phyloP scores from a whole-genome alignment of 1,284 basidiomycete genomes.

The Xerocomus minutiporus region DNA sequence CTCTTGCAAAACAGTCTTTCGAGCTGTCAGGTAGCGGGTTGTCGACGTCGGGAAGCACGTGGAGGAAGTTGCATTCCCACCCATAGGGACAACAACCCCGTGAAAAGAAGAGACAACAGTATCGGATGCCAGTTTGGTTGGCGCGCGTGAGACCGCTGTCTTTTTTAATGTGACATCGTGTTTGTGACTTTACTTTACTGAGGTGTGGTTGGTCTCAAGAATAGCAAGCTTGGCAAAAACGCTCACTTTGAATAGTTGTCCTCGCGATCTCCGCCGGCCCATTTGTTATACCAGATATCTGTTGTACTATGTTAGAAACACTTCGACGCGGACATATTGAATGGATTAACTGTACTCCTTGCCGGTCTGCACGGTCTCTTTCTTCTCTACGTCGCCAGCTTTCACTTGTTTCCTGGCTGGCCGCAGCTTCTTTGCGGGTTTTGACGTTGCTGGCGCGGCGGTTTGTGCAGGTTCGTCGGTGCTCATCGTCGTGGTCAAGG shows the following conservation, averaged over 20 bases:
- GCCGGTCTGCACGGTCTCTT: constrained; percentile 83
- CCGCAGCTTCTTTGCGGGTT: constrained; percentile 55
- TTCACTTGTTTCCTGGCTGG: constrained; percentile 90
- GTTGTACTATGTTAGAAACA: constrained; percentile 19
- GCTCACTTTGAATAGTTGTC: constrained; percentile 88
- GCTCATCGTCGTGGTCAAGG: constrained; percentile 22
- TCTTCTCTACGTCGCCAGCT: constrained; percentile 84
- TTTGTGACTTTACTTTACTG: constrained; percentile 90
- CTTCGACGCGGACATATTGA: neutral
- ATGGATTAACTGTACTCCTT: constrained; percentile 83
- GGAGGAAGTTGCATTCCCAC: constrained; percentile 94
- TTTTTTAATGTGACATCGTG: constrained; percentile 82
- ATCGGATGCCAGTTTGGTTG: constrained; percentile 86
- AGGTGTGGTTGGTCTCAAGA: constrained; percentile 3
- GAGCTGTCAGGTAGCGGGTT: constrained; percentile 81
- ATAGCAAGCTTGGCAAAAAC: neutral
- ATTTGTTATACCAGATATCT: constrained; percentile 99
- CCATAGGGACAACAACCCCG: constrained; percentile 97
- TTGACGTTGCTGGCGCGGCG: constrained; percentile 13
- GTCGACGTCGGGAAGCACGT: constrained; percentile 75
- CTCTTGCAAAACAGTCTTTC: constrained; percentile 94
- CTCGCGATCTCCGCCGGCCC: constrained; percentile 93
- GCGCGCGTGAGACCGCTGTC: constrained; percentile 93
- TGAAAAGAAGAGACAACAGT: constrained; percentile 93
- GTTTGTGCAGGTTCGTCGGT: constrained; percentile 17